phyloP scores from a whole-genome alignment of 2,329 filamentous ascomycete species.

The Neobulgaria alba region DNA sequence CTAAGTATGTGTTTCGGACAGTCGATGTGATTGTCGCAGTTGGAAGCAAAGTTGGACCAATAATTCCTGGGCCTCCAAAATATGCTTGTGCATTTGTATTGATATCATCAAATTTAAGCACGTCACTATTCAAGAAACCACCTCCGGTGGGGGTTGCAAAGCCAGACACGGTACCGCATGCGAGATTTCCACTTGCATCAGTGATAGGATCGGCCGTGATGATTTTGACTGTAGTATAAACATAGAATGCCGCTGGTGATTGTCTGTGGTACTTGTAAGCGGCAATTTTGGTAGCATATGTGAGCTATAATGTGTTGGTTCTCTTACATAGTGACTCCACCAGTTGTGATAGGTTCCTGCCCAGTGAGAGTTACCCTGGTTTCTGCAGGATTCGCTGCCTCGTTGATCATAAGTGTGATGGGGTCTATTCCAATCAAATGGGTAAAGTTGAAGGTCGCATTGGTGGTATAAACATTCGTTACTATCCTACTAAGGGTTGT shows the following conservation, averaged over 20 bases:
- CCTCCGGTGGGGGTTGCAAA: conserved; percentile 7
- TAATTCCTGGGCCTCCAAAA: conserved; percentile 8
- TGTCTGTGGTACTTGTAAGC: conserved; percentile 9
- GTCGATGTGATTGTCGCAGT: too few relatives aligned
- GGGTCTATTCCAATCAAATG: conserved; percentile 8
- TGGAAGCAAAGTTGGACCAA: background rate
- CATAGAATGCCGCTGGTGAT: conserved; percentile 17
- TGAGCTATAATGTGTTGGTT: background rate
- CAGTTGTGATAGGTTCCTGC: conserved; percentile 8
- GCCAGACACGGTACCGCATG: too few relatives aligned
- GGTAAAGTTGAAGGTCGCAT: conserved; percentile 5
- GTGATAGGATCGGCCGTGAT: conserved; percentile 12
- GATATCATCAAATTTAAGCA: conserved; percentile 2
- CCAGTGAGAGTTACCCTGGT: conserved; percentile 1
- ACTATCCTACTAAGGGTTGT: conserved; percentile 3
- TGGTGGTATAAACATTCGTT: conserved; percentile 6
- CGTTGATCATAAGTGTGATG: conserved; percentile 4
- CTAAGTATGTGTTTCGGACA: too few relatives aligned
- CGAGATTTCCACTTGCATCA: conserved; percentile 2
- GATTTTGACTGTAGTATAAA: conserved; percentile 17
- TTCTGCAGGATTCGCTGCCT: conserved; percentile 1
- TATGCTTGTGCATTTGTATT: conserved; percentile 16
- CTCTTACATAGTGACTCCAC: conserved; percentile 12
- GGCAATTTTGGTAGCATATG: background rate
- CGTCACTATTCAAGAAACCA: background rate